Base-by-base conservation (phyloP, 2,329 filamentous ascomycete genomes). In the Aspergillus quadrilineatus region DNA sequence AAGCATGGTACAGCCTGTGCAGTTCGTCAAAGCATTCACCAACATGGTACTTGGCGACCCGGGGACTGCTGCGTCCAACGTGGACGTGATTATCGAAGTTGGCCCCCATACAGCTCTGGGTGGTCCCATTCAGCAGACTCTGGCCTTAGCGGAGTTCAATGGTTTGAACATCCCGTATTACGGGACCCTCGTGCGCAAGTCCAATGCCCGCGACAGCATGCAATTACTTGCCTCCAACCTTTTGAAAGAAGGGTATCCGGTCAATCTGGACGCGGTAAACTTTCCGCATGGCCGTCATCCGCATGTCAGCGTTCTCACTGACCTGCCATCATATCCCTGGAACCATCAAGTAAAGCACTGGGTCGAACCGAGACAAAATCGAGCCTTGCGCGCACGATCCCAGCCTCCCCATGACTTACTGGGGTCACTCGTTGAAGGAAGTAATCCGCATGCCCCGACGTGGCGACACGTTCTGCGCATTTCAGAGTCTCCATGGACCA, bases 71-170 rank as follows among this genome's bases (percentile, higher is more conserved):
- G 41, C 14, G 15, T 28, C 6, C 64, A 69, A 17, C 34, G 65
- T 4, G 15, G 67, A 28, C 1, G 4, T 28, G 2, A 4, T 54
- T 0, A 22, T 73, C 0, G 69, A 75, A 53, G 56, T 72, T 46
- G 71, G 74, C 4, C 73, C 75, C 0, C 73, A 75, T 46, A 64
- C 68, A 6, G 72, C 73, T 1, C 65, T 76, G 4, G 62, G 60
- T 6, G 73, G 70, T 1, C 74, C 74, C 0, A 45, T 67, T 4
- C 30, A 45, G 8, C 57, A 65, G 29, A 65, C 62, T 0, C 42
- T 62, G 6, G 37, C 50, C 2, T 2, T 17, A 10, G n/a, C 39
- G 6, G 39, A 42, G 17, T 42, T 42, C 9, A 12, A 14, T 6
- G 39, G n/a, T 17, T 12, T 42, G 39, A 42, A 42, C 9, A 14